Percentiles rank a stretch among this genome's conserved stretches.
These are phyloP conservation scores for Calycina herbarum DNA, from an alignment of 2,329 filamentous ascomycete genomes.

Conservation along the genomic window DNA sequence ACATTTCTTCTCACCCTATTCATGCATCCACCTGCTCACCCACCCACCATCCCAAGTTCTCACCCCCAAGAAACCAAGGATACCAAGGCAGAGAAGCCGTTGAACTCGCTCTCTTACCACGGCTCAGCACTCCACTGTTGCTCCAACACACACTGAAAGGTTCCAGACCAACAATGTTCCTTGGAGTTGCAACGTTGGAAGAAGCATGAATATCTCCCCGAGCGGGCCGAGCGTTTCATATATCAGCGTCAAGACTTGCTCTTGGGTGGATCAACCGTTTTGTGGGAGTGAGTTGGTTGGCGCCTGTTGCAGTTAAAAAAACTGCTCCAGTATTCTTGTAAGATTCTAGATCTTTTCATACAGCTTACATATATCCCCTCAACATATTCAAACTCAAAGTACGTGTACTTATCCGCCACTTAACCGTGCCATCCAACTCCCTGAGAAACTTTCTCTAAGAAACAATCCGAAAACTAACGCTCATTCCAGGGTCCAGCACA, in stretches of 20 bases:
- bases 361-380: neutral
- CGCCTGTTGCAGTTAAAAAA: neutral
- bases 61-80: neutral
- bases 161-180: neutral
- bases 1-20: neutral
- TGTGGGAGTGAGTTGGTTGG: neutral
- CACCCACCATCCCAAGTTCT: neutral
- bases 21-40: neutral
- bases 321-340: neutral
- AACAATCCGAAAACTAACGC: neutral
- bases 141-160: neutral
- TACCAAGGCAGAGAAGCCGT: neutral
- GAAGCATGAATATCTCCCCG: neutral
- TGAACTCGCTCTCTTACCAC: neutral
- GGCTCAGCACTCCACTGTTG: neutral
- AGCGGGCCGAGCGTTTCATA: neutral
- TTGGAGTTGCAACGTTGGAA: constrained; percentile 2
- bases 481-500: neutral
- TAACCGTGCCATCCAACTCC: neutral
- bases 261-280: neutral
- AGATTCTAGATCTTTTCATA: neutral
- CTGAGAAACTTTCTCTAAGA: neutral
- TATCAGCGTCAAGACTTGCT: neutral
- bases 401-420: neutral
- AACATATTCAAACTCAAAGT: neutral